phyloP scores from a whole-genome alignment of 129 eudicot genomes.

The Kitagawia praeruptora region DNA sequence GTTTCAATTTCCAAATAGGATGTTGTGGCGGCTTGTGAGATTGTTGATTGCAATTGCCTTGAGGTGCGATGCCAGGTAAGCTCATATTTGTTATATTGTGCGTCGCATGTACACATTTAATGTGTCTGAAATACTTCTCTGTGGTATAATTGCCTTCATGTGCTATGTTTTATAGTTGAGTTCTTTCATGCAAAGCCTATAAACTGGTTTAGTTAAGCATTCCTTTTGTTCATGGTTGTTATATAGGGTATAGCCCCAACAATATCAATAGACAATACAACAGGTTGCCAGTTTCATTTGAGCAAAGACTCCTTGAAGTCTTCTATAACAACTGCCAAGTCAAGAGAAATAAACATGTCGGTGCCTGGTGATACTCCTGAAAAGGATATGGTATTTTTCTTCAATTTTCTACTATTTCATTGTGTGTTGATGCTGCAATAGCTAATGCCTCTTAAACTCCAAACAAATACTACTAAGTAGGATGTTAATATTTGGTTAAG shows the following conservation, averaged over 20 bases:
- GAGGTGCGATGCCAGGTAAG: conserved; percentile 99
- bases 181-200: not conserved
- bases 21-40: conserved; percentile 98
- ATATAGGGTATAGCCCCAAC: conserved; percentile 83
- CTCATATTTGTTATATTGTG: not conserved
- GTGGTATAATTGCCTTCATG: not conserved
- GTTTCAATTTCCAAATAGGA: conserved; percentile 41
- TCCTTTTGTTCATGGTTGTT: conserved; percentile 14
- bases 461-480: too few species aligned
- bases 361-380: conserved; percentile 67
- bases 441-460: not conserved
- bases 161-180: not conserved
- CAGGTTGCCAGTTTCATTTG: conserved; percentile 87
- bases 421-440: not conserved
- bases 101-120: not conserved
- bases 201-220: not conserved
- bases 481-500: not conserved
- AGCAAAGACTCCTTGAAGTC: conserved; percentile 74
- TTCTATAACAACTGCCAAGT: conserved; percentile 86
- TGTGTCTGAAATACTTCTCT: not conserved
- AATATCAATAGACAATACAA: conserved; percentile 84
- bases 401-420: not conserved
- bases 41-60: conserved; percentile 71
- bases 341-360: conserved; percentile 81
- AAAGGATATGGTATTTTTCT: conserved; percentile 65